phyloP scores from a whole-genome alignment of 129 eudicot species.

The Helianthus tuberosus region DNA sequence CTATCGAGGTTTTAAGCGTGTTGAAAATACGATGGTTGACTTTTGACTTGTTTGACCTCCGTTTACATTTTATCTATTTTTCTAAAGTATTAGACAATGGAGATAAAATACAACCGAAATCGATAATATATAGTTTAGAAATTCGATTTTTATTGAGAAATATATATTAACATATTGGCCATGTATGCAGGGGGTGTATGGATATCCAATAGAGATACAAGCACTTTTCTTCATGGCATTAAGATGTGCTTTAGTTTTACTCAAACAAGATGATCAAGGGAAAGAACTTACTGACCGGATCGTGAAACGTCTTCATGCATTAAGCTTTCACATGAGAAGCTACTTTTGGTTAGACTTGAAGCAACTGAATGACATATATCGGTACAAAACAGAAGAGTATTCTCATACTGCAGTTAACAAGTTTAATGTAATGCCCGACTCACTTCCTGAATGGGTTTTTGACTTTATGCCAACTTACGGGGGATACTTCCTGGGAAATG shows the following conservation, averaged over 20 bases:
- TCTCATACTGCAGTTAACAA: slow-evolving; percentile 96
- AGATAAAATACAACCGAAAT: neutral
- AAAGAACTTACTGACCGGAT: slow-evolving; percentile 76
- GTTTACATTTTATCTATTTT: neutral
- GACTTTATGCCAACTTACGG: slow-evolving; percentile 93
- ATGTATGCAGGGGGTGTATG: slow-evolving; percentile 77
- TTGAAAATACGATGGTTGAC: neutral
- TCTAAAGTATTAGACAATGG: neutral
- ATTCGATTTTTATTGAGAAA: no score
- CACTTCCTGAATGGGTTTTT: slow-evolving; percentile 95
- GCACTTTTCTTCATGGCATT: slow-evolving; percentile 96
- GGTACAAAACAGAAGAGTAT: slow-evolving; percentile 93
- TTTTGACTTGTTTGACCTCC: neutral
- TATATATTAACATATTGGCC: neutral
- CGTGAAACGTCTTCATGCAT: slow-evolving; percentile 85
- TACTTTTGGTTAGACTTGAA: slow-evolving; percentile 92
- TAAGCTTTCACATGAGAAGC: slow-evolving; percentile 93
- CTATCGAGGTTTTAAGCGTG: neutral
- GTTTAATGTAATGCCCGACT: slow-evolving; percentile 94
- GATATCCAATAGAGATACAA: slow-evolving; percentile 96
- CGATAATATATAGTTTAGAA: no score
- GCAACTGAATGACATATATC: slow-evolving; percentile 87
- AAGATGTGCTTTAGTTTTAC: slow-evolving; percentile 72
- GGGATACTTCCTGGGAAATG: slow-evolving; percentile 92
- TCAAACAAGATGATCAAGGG: slow-evolving; percentile 86